These are phyloP conservation scores for Lachancea lanzarotensis DNA, from an alignment of 805 yeast species.

Conservation along the genomic window DNA sequence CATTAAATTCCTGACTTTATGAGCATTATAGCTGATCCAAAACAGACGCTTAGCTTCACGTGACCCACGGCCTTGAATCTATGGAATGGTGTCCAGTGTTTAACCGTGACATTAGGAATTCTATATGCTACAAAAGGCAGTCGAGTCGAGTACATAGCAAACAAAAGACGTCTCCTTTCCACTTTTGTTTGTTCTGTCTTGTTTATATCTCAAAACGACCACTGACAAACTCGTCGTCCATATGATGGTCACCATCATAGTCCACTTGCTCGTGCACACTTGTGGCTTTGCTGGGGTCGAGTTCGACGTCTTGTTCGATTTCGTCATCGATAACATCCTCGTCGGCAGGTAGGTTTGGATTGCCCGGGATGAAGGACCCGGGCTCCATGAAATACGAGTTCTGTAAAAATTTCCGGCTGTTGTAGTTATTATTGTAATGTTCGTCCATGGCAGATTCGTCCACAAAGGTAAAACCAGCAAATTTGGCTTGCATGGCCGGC, in stretches of 20 bases:
- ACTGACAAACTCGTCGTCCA: conserved; percentile 79
- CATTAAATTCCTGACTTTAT: too few relatives aligned
- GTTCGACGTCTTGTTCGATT: conserved; percentile 44
- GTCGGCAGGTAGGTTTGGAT: conserved; percentile 73
- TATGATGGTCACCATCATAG: conserved; percentile 46
- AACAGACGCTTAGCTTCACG: too few relatives aligned
- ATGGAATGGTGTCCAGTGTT: too few relatives aligned
- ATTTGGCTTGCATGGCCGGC: conserved; percentile 93
- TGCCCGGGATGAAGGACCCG: conserved; percentile 73
- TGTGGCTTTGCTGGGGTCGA: conserved; percentile 12
- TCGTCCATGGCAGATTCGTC: conserved; percentile 92
- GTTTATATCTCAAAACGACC: conserved; percentile 75
- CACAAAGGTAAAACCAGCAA: conserved; percentile 94
- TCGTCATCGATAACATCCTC: conserved; percentile 79
- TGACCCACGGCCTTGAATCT: too few relatives aligned
- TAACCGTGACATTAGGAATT: too few relatives aligned
- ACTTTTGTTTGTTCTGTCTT: not conserved
- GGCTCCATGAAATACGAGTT: conserved; percentile 41
- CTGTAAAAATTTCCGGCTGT: conserved; percentile 31
- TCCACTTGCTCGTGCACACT: conserved; percentile 26
- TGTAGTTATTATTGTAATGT: conserved; percentile 44
- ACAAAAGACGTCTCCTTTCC: too few relatives aligned
- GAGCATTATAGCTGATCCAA: too few relatives aligned
- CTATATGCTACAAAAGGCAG: too few relatives aligned
- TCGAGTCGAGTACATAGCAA: too few relatives aligned